phyloP scores from a whole-genome alignment of 306 rosid species.

The Acacia crassicarpa region DNA sequence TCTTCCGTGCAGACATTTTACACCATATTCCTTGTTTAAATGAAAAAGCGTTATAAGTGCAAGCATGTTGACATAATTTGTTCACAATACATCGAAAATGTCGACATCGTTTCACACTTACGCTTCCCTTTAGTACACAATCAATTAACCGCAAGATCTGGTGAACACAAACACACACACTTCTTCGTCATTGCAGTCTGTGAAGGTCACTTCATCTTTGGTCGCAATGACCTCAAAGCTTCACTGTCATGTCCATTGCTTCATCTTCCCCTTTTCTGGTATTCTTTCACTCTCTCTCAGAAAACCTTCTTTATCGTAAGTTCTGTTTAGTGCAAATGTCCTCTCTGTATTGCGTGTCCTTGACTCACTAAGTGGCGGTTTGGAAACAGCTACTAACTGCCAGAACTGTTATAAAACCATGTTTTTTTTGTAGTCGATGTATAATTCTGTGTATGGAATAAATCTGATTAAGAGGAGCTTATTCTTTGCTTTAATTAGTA shows the following conservation, averaged over 20 bases:
- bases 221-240: neutral
- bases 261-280: neutral
- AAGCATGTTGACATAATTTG: slow-evolving; percentile 56
- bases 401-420: too few relatives aligned
- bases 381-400: too few relatives aligned
- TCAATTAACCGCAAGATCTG: neutral
- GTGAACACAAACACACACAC: neutral
- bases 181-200: neutral
- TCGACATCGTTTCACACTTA: slow-evolving; percentile 38
- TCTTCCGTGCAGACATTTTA: neutral
- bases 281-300: neutral
- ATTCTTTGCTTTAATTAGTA: neutral
- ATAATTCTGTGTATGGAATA: neutral
- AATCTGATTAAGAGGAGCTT: neutral
- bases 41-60: neutral
- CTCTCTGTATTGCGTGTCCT: neutral
- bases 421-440: too few relatives aligned
- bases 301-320: neutral
- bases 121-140: neutral
- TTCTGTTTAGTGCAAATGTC: neutral
- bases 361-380: too few relatives aligned
- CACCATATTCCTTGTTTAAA: neutral
- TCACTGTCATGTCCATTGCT: neutral
- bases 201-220: neutral
- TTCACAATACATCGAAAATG: slow-evolving; percentile 33